These are phyloP conservation scores for Sclerotinia subarctica DNA, from an alignment of 2,329 filamentous ascomycete genomes.

Conservation along the genomic window DNA sequence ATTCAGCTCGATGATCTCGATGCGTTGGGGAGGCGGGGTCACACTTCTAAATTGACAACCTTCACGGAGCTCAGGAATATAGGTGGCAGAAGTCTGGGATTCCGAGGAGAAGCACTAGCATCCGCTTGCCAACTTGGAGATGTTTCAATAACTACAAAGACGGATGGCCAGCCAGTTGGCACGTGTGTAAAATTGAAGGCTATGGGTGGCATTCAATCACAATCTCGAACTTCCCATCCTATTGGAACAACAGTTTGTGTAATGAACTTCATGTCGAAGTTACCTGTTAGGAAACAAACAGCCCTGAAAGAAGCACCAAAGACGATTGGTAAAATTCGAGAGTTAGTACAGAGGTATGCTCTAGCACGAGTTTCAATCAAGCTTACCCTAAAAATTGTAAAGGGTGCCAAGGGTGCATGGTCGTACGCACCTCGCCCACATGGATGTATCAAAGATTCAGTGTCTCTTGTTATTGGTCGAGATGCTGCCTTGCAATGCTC, in stretches of 20 bases:
- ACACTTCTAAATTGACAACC: constrained; percentile 70
- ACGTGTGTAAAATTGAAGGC: constrained; percentile 46
- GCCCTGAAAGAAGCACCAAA: constrained; percentile 57
- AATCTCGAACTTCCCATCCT: constrained; percentile 48
- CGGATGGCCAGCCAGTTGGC: constrained; percentile 58
- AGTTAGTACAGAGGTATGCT: constrained; percentile 61
- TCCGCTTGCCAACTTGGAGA: constrained; percentile 59
- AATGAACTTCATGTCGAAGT: constrained; percentile 53
- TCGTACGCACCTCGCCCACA: constrained; percentile 57
- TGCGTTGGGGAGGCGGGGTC: constrained; percentile 60
- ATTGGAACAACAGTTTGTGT: constrained; percentile 68
- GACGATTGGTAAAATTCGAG: constrained; percentile 55
- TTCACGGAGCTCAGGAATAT: constrained; percentile 59
- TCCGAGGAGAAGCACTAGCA: constrained; percentile 71
- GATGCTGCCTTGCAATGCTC: constrained; percentile 54
- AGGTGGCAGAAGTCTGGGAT: constrained; percentile 63
- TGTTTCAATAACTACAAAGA: constrained; percentile 62
- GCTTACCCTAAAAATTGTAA: constrained; percentile 58
- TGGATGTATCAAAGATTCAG: constrained; percentile 54
- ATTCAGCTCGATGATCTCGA: constrained; percentile 61
- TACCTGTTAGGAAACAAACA: constrained; percentile 62
- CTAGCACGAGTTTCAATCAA: constrained; percentile 62
- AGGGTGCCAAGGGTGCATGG: constrained; percentile 53
- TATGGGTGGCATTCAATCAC: constrained; percentile 41
- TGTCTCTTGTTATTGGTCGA: constrained; percentile 59